Percentiles rank a stretch among this genome's conserved stretches.
These are phyloP conservation scores for Quercus rubra DNA, from an alignment of 306 rosid species.

Conservation along the genomic window DNA sequence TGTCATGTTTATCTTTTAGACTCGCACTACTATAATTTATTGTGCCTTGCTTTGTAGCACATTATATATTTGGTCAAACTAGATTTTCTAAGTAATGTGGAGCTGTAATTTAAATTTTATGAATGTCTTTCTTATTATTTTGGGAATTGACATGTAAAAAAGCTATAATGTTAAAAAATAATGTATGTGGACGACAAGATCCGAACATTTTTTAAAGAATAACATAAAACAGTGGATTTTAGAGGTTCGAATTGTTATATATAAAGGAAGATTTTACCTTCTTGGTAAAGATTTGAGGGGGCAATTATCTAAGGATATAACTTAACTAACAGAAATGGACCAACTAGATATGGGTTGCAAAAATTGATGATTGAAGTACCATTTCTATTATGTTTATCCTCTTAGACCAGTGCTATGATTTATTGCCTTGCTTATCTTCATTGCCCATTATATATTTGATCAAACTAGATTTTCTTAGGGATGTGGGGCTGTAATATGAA, in stretches of 20 bases:
- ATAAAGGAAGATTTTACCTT: not conserved
- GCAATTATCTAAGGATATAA: not conserved
- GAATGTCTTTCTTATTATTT: too few relatives aligned
- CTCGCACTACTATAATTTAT: not conserved
- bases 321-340: not conserved
- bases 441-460: not conserved
- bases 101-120: too few relatives aligned
- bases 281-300: not conserved
- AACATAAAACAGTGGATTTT: not conserved
- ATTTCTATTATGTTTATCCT: not conserved
- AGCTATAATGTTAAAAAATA: too few relatives aligned
- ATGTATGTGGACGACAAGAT: not conserved
- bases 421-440: not conserved
- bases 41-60: not conserved
- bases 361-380: not conserved
- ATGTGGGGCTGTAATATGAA: too few relatives aligned
- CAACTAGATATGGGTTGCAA: not conserved
- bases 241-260: not conserved
- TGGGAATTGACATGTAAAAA: too few relatives aligned
- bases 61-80: not conserved
- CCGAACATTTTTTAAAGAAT: not conserved
- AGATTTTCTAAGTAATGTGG: not conserved
- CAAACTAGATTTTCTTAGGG: not conserved
- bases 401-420: not conserved
- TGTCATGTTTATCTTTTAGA: not conserved